Evolutionary conservation across 495 filamentous ascomycete genomes (phyloP), one percentile per base, ranked within the genome.

Genomic region (Penicillium riverlandense): DNA sequence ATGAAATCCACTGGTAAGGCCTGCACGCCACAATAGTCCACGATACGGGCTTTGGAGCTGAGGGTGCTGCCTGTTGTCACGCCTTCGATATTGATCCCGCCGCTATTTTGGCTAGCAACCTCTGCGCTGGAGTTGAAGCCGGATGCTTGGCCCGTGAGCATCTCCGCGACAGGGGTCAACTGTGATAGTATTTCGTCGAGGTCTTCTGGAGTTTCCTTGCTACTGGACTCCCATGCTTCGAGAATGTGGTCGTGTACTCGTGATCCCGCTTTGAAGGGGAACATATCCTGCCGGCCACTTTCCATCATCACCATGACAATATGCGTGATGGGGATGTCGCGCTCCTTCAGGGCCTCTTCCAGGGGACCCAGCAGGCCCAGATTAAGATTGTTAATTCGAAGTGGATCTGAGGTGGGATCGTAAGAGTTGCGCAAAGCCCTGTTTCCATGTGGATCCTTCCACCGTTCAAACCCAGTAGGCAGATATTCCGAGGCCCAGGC

Each of bases 1-100:
- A 59, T 55, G 30, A 66, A 67, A 34, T 67, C 63, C 8, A 64
- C 62, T 8, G 61, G 52, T n/a, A 67, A 48, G 7, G 64, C 62
- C 8, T 48, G 45, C 34, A 62, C 58, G 10, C 62, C 63, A 34
- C 64, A 68, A 29, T 64, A 56, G 37, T 59, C 59, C 7, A 53
- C 56, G 7, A 64, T 36, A 8, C 58, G 32, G 16, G 55, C 59
- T 40, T 68, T 68, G 13, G 64, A 50, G 7, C 62, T 59, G 30
- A 60, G 59, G 37, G 50, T 64, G 38, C 60, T 64, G 10, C 55
- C 61, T 13, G 60, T 63, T 1, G 53, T 16, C 5, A 49, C 53
- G 4, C 55, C 51, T n/a, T 52, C 45, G 9, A 64, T 39, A 28
- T 57, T 56, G 34, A 70, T 47, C 12, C 63, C 65, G 12, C 66